Base-by-base conservation (phyloP, 176 grass and related monocot species). In the Lolium multiflorum region DNA sequence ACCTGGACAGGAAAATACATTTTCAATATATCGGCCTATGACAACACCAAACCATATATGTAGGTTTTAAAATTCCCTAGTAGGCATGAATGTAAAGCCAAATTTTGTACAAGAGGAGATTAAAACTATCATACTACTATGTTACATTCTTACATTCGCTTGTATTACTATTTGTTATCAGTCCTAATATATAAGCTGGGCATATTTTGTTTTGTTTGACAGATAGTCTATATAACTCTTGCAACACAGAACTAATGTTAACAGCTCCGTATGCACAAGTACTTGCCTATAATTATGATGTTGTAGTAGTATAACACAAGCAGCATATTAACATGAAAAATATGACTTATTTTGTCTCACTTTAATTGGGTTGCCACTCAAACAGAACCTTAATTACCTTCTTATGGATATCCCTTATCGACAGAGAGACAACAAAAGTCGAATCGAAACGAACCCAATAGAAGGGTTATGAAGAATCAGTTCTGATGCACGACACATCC, bases 1-100 rank as follows among this genome's bases (percentile, higher is more conserved):
- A 82, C 80, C 80, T 82, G 48, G 17, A 67, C 41, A 79, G 13
- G 14, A 64, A 63, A 64, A 80, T 0, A n/a, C 8, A 43, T 44
- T 22, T 80, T 80, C 76, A 79, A 0, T 61, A 0, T 4, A 78
- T 41, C 37, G 26, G 65, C 7, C 14, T 68, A 67, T 9, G 28
- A 67, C 64, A 28, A 67, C 13, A 67, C 28, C 28, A 68, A 68
- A 68, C 65, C 60, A 43, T 54, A 68, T 56, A 68, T 38, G 18
- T 68, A 6, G 31, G 65, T 38, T 68, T 68, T 18, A 9, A 68
- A 68, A 38, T 37, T 38, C 37, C 0, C 14, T 38, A 0, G 31
- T 1, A 4, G 15, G 21, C 59, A 62, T 15, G 15, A 68, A 68
- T 38, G 31, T 4, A 39, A 68, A 38, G 65, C 31, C 14, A 68